Evolutionary conservation across 352 stramenopile species (phyloP), one percentile per base, ranked within the genome.

Genomic region (Thalassiosira livingstoniorum): DNA sequence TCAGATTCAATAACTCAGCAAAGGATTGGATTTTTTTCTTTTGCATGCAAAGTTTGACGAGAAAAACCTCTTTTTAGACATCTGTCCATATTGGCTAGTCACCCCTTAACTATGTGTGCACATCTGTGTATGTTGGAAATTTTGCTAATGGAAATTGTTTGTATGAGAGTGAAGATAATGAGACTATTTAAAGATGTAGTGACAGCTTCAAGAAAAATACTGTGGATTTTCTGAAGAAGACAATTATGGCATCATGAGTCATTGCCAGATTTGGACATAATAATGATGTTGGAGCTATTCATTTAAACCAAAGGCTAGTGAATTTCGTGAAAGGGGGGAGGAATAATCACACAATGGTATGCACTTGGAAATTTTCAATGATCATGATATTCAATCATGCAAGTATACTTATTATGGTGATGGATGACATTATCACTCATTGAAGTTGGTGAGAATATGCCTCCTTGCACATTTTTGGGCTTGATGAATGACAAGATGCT

Each of bases 381-480:
- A 75, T 29, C 47, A 75, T 35, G 32, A 51, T 66, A 75, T 75
- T 37, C 31, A 75, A 66, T 66, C 47, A 51, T 75, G 66, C 47
- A 47, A 7, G 23, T 75, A 75, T 51, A 75, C 66, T 23, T 15
- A 5, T n/a, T 15, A 42, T 7, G 29, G 47, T 31, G 51, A 75
- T 75, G 66, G n/a, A 57, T 42, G 66, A 4, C 66, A 75, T 66
- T 75, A 75, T 54, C 66, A 75, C 51, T 15, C 32, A n/a, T 27
- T 75, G 47, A 75, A 75, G 65, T 64, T 75, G 29, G 47, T 55
- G 15, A 64, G 47, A 51, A 63, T 75, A 54, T 31, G 66, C 10
- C 66, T 75, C 3, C 34, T 75, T 29, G 66, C 21, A 23, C 29
- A 75, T 42, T 27, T 67, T 21, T 42, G 65, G 11, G 45, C 47